phyloP scores from a whole-genome alignment of 257 asterid genomes.

The Gentiana macrophylla region DNA sequence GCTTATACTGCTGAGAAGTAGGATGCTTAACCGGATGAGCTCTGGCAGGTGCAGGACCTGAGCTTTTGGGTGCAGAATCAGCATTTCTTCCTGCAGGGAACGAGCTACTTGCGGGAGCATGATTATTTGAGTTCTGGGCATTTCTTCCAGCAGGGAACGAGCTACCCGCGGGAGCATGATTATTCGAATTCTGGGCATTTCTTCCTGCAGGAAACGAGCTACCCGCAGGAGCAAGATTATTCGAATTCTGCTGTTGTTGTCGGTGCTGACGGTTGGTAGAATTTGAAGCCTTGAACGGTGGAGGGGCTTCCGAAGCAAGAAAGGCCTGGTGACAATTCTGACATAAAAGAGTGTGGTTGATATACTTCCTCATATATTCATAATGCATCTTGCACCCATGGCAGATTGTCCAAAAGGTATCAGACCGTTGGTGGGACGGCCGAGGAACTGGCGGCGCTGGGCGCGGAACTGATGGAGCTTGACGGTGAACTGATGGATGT shows the following conservation, averaged over 20 bases:
- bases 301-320: slow-evolving; percentile 45
- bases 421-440: slow-evolving; percentile 29
- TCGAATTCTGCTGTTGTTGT: too few species aligned
- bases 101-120: slow-evolving; percentile 18
- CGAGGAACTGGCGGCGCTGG: slow-evolving; percentile 20
- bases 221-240: too few species aligned
- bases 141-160: too few species aligned
- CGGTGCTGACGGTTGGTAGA: too few species aligned
- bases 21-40: slow-evolving; percentile 11
- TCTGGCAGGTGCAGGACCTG: slow-evolving; percentile 28
- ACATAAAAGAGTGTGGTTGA: slow-evolving; percentile 60
- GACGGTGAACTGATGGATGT: neutral
- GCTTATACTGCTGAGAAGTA: slow-evolving; percentile 18
- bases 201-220: too few species aligned
- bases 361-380: slow-evolving; percentile 52
- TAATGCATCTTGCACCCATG: slow-evolving; percentile 64
- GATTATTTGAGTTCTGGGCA: slow-evolving; percentile 16
- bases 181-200: too few species aligned
- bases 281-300: slow-evolving; percentile 33
- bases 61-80: slow-evolving; percentile 19
- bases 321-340: slow-evolving; percentile 56
- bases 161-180: too few species aligned
- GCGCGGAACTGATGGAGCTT: neutral
- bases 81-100: slow-evolving; percentile 20
- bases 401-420: slow-evolving; percentile 81